These are phyloP conservation scores for Candida stauntonica DNA, from an alignment of 805 yeast genomes.

Conservation along the genomic window DNA sequence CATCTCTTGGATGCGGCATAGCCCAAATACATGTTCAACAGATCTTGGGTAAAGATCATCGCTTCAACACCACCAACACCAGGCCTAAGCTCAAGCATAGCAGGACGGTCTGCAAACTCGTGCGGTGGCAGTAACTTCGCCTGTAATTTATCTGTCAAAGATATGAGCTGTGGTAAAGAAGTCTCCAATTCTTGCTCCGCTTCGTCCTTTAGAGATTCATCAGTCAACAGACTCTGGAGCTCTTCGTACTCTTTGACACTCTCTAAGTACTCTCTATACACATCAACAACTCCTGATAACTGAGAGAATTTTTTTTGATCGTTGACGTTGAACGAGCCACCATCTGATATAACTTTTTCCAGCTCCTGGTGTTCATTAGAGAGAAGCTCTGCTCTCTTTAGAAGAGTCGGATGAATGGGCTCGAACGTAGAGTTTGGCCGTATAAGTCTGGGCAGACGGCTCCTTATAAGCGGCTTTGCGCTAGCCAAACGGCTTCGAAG, in stretches of 20 bases:
- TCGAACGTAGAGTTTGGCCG: conserved; percentile 17
- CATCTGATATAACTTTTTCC: conserved; percentile 39
- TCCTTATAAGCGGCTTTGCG: too few species aligned
- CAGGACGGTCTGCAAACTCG: conserved; percentile 69
- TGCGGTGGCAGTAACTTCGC: conserved; percentile 67
- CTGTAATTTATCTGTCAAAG: conserved; percentile 44
- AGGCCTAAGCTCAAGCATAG: conserved; percentile 82
- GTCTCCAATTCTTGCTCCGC: conserved; percentile 57
- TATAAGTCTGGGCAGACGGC: conserved; percentile 1
- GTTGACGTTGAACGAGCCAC: conserved; percentile 39
- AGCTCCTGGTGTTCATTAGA: conserved; percentile 37
- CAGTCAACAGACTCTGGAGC: conserved; percentile 42
- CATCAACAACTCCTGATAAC: conserved; percentile 40
- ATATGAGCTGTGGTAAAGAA: conserved; percentile 40
- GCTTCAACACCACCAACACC: conserved; percentile 98
- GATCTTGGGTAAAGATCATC: conserved; percentile 74
- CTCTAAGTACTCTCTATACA: conserved; percentile 35
- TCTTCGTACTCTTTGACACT: conserved; percentile 31
- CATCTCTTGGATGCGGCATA: conserved; percentile 65
- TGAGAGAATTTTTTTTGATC: conserved; percentile 47
- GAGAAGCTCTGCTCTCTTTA: conserved; percentile 43
- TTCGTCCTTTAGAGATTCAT: conserved; percentile 47
- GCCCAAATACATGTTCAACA: conserved; percentile 74
- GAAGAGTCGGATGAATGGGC: conserved; percentile 46
- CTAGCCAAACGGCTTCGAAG: background rate